Evolutionary conservation across 2,329 filamentous ascomycete species (phyloP).

Genomic region (Hyphodiscus sp.): DNA sequence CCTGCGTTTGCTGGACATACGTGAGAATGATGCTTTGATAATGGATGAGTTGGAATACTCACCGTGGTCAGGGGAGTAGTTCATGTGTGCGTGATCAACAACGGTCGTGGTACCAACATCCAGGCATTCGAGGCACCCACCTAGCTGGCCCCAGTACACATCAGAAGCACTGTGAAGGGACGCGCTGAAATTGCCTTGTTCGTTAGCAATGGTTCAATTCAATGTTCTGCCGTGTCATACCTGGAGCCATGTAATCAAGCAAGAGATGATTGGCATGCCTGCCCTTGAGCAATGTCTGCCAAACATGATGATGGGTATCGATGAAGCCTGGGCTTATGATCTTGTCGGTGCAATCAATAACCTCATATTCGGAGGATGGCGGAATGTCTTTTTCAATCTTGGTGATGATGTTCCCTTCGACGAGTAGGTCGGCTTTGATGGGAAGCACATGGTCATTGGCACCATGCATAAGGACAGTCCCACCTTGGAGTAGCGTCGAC

Average conservation of each 20-base stretch:
- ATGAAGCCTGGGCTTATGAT: conserved; percentile 33
- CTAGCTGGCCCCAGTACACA: conserved; percentile 40
- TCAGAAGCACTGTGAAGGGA: conserved; percentile 35
- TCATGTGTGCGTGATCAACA: conserved; percentile 34
- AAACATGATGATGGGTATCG: conserved; percentile 31
- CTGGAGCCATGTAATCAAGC: conserved; percentile 36
- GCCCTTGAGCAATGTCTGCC: conserved; percentile 33
- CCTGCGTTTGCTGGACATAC: conserved; percentile 26
- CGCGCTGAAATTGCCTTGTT: conserved; percentile 32
- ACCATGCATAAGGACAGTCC: conserved; percentile 32
- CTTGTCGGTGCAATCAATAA: conserved; percentile 34
- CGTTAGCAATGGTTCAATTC: too few relatives aligned
- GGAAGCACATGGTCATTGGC: conserved; percentile 28
- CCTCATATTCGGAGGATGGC: conserved; percentile 8
- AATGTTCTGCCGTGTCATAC: conserved; percentile 19
- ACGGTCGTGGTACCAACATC: conserved; percentile 38
- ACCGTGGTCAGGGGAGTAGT: conserved; percentile 29
- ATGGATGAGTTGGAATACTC: conserved; percentile 9
- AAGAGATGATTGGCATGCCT: conserved; percentile 34
- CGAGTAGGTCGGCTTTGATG: conserved; percentile 25
- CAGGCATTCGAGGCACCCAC: conserved; percentile 34
- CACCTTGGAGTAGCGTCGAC: conserved; percentile 31
- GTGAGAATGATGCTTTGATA: conserved; percentile 2
- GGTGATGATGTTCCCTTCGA: conserved; percentile 29
- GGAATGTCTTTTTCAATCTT: conserved; percentile 28